These are phyloP conservation scores for Botrytis cinerea DNA, from an alignment of 2,329 filamentous ascomycete genomes.

Conservation along the genomic window DNA sequence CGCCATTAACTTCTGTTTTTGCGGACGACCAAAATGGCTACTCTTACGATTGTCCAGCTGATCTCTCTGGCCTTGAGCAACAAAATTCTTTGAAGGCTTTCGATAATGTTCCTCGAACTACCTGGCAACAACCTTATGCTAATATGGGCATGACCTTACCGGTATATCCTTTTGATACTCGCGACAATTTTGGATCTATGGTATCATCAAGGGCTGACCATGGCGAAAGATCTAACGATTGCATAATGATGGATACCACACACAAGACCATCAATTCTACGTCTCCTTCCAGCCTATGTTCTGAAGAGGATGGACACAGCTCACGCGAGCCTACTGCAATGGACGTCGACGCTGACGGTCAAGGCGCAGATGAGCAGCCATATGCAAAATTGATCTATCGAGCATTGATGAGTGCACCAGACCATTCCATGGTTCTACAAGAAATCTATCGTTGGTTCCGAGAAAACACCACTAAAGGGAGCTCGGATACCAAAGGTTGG, in stretches of 20 bases:
- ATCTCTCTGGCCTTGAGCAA: constrained; percentile 28
- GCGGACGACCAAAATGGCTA: constrained; percentile 28
- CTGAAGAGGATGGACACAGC: constrained; percentile 37
- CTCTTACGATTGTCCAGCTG: constrained; percentile 34
- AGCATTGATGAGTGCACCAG: constrained; percentile 68
- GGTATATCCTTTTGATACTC: constrained; percentile 29
- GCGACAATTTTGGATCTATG: constrained; percentile 20
- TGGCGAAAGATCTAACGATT: constrained; percentile 14
- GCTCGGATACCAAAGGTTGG: constrained; percentile 70
- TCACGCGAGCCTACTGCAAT: constrained; percentile 36
- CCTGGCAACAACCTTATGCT: constrained; percentile 28
- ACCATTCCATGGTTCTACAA: constrained; percentile 73
- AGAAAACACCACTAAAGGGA: constrained; percentile 75
- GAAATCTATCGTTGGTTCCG: constrained; percentile 92
- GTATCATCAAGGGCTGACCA: constrained; percentile 9
- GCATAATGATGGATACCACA: constrained; percentile 12
- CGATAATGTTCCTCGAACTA: constrained; percentile 30
- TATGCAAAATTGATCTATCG: constrained; percentile 82
- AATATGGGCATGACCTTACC: constrained; percentile 27
- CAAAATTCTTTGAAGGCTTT: constrained; percentile 25
- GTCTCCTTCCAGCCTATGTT: constrained; percentile 31
- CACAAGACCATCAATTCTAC: constrained; percentile 26
- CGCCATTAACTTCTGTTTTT: constrained; percentile 24
- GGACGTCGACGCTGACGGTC: constrained; percentile 37
- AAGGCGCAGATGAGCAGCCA: constrained; percentile 53